phyloP scores from a whole-genome alignment of 352 stramenopile species.

The Globisporangium sylvaticum region DNA sequence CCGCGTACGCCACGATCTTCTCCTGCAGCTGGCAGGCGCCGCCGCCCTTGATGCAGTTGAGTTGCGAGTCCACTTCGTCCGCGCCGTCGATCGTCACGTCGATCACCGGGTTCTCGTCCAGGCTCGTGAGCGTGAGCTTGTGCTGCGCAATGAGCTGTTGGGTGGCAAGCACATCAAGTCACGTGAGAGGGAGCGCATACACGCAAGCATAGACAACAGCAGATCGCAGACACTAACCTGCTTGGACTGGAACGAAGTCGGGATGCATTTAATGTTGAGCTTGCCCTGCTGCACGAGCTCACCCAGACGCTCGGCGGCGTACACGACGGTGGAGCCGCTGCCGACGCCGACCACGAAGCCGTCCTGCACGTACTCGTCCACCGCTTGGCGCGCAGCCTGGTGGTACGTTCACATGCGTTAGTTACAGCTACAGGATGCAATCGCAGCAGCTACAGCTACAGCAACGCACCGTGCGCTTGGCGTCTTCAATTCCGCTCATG shows the following conservation, averaged over 20 bases:
- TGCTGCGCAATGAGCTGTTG: constrained; percentile 82
- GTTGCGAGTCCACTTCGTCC: constrained; percentile 95
- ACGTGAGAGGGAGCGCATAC: not conserved
- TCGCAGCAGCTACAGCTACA: not conserved
- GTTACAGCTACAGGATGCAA: not conserved
- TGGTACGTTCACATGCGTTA: constrained; percentile 12
- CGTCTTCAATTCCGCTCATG: constrained; percentile 62
- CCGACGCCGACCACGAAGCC: constrained; percentile 97
- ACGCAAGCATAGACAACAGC: not conserved
- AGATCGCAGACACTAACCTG: constrained; percentile 35
- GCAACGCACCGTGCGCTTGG: constrained; percentile 59
- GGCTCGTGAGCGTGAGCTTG: constrained; percentile 72
- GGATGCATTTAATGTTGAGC: constrained; percentile 95
- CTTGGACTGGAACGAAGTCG: constrained; percentile 97
- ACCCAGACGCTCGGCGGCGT: constrained; percentile 95
- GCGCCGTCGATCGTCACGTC: constrained; percentile 99
- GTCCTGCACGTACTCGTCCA: constrained; percentile 91
- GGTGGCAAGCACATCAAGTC: not conserved
- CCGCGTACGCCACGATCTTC: constrained; percentile 91
- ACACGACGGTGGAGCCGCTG: constrained; percentile 97
- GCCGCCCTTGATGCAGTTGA: constrained; percentile 98
- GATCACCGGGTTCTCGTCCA: constrained; percentile 85
- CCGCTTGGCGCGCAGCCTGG: constrained; percentile 75
- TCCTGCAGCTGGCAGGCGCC: constrained; percentile 94
- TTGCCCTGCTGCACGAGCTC: constrained; percentile 90